Base-by-base conservation (phyloP, 2,329 filamentous ascomycete genomes). In the Fusarium lyarnte region DNA sequence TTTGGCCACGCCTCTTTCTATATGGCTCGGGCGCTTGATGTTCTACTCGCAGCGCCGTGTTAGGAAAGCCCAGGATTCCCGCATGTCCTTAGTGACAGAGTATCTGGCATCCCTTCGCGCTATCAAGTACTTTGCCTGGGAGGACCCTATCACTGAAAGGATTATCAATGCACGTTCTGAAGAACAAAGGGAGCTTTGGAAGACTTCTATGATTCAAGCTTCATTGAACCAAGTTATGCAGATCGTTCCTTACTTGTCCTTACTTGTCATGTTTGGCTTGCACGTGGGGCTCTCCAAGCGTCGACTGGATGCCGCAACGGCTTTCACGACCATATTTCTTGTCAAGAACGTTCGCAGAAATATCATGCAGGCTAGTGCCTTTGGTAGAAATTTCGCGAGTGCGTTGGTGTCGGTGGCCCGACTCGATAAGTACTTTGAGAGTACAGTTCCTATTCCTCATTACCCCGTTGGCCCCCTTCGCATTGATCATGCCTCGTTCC, bases 61-160 rank as follows among this genome's bases (percentile, higher is more conserved):
- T 52, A 86, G 87, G 69, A 84, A 84, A 60, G 85, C 87, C 27
- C 88, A 89, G 52, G 88, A 90, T 75, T 82, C 83, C 21, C 85
- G 88, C 31, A 87, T 90, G 59, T 89, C 87, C 2, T 83, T 87
- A 25, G 85, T 90, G 23, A 86, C 87, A 2, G 88, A 90, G 73
- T 90, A 89, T 71, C 82, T 90, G 31, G 80, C 84, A 31, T 88
- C 88, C 12, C 89, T 90, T 62, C 84, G 86, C 16, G 87, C 86
- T 21, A 85, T 90, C 78, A 90, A 90, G 74, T 90, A 89, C 72
- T 89, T 90, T 76, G 86, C 86, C 5, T 90, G 88, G 88, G 88
- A 90, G 74, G 82, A 84, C 23, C 83, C 86, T 36, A 85, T 88
- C 68, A 83, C 85, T 16, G 80, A 84, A n/a, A 85, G 83, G 55